Conservation (phyloP, 176 grass and related monocot species). For the Triticum turgidum region DNA sequence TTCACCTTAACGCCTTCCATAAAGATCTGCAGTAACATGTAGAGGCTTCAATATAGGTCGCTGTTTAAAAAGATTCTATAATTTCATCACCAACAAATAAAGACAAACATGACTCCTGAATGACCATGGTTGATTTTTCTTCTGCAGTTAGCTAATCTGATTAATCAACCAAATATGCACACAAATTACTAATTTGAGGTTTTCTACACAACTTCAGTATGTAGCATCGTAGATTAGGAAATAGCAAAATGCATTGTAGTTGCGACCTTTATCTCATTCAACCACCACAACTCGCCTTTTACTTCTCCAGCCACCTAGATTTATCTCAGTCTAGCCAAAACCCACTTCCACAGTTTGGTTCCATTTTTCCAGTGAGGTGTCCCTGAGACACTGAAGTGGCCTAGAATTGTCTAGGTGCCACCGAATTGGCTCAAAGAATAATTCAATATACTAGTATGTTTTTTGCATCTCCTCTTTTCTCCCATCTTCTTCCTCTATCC, state of each 20-base stretch:
- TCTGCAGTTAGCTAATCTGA: neutral
- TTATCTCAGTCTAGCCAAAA: neutral
- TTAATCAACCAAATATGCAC: conserved; percentile 10
- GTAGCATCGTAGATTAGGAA: neutral
- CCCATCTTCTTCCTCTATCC: neutral
- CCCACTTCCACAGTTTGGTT: neutral
- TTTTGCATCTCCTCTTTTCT: neutral
- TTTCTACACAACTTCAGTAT: neutral
- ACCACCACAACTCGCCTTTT: neutral
- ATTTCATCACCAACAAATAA: neutral
- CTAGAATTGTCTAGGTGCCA: neutral
- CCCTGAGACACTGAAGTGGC: neutral
- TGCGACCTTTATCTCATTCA: neutral
- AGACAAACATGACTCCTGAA: neutral
- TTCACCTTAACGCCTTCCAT: conserved; percentile 71
- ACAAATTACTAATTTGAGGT: neutral
- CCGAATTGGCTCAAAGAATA: neutral
- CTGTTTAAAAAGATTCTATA: neutral
- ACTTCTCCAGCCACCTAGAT: neutral
- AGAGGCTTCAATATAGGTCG: neutral
- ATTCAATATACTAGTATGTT: neutral
- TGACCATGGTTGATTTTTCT: neutral
- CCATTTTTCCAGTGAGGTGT: neutral
- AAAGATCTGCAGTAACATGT: conserved; percentile 55
- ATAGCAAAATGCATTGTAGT: neutral